Evolutionary conservation across 2,329 filamentous ascomycete species (phyloP), one percentile per base, ranked within the genome.

Genomic region (Penicillium olsonii): DNA sequence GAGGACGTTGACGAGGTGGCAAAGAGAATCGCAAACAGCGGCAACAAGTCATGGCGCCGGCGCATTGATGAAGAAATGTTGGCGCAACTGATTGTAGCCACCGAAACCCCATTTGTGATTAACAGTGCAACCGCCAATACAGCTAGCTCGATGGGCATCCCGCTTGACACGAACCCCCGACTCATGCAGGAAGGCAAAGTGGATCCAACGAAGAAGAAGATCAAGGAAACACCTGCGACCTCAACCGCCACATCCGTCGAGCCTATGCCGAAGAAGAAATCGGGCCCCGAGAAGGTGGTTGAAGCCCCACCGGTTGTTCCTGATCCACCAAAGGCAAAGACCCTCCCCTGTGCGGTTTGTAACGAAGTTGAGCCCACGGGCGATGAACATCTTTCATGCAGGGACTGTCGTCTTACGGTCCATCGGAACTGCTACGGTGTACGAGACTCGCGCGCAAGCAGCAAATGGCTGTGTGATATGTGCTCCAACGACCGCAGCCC

Each of bases 401-500:
- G 84, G 41, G 90, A 96, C 64, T 99, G 94, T 69, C 87, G 90
- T 45, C 75, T 99, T 70, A 91, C 91, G 3, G 92, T 97, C 19
- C 94, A 99, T 70, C 87, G 88, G 45, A 84, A 84, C 54, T 99
- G 94, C 72, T 99, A 97, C 66, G 94, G 94, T n/a, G 80, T 97
- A 26, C 84, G 87, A 38, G 84, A 87, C 42, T 73, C 72, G 48
- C 83, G 88, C 35, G 80, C 79, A 45, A 80, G 84, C 26, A 82
- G 80, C 37, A 95, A 95, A 71, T 99, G 94, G 94, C 83, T 87
- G 34, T 99, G 94, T 70, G 94, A 97, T 71, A 95, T 92, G 82
- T 99, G 94, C 71, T 79, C 85, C 31, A 99, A 99, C 65, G 94
- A 99, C 67, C 90, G 91, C 68, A 92, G 87, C 63, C 91, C 92